Base-by-base conservation (phyloP, 257 asterid genomes). In the Anisodus acutangulus region DNA sequence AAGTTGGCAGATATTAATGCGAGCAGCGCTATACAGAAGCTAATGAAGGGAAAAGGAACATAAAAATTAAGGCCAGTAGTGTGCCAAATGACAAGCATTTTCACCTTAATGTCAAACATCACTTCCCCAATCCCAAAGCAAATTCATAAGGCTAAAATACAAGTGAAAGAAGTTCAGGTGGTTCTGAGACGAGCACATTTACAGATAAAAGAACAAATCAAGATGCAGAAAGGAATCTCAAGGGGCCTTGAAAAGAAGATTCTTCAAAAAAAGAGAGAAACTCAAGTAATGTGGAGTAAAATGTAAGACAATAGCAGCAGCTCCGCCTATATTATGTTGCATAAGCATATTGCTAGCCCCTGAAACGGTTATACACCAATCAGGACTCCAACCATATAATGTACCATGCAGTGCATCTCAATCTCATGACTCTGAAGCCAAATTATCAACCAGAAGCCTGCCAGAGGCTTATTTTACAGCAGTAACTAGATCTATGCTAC, bases 251-350 rank as follows among this genome's bases (percentile, higher is more conserved):
- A 5, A 72, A 43, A 71, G 57, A 5, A n/a, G n/a, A 19, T 45
- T 71, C 79, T 72, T 72, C 80, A 72, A 47, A 72, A 72, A 26
- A 10, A 72, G 59, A 72, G 39, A 72, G 22, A 45, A 72, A 45
- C 31, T 45, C 80, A 72, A 72, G 39, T 72, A 22, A 71, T 17
- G 39, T 4, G 79, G n/a, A 47, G 58, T 9, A 51, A 45, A 17
- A 45, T 72, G n/a, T 72, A n/a, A 7, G 39, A 45, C 51, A 11
- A 47, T 74, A 49, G 81, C 62, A 11, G 43, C 45, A 49, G 81
- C 43, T 49, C 62, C 8, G 45, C 62, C 62, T 49, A 19, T 45
- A 19, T 11, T 74, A 74, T 74, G 43, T 19, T 19, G 62, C 35
- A 49, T 51, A 74, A 74, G 15, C 78, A 70, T 49, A 31, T 62